Evolutionary conservation across 441 rosid species (phyloP), one percentile per base, ranked within the genome.

Genomic region (Pelargonium australe): DNA sequence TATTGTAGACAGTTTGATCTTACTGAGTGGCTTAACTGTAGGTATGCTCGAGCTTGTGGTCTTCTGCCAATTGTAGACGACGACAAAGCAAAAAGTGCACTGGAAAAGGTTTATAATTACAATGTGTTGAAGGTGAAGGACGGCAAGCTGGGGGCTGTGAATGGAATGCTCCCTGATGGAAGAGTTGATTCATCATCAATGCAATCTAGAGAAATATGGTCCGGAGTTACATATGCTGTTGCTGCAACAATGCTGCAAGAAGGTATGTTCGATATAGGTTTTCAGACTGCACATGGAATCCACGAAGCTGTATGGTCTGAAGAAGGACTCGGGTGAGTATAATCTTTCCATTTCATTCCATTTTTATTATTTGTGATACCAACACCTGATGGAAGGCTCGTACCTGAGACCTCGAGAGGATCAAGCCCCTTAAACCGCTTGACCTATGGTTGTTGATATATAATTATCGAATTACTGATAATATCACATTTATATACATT

Each of bases 231-330:
- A 7, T 93, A 91, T 65, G 93, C 89, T 0, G 80, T 93, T 4
- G 90, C 98, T 76, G 98, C 98, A 16, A 76, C 90, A 17, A 93
- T 93, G 98, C 81, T 93, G 51, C 95, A 91, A 45, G 97, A 91
- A 79, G 94, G 75, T 44, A 47, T 89, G 85, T 34, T 9, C 1
- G 97, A 91, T 9, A 74, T 68, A 81, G 98, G 87, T 31, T 91
- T 93, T 80, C 80, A 81, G 67, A 89, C 98, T 0, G 98, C 97
- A 12, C 73, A 77, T 49, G 98, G 98, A 17, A 65, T 91, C 14
- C 77, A 82, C 47, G 93, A 89, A 73, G 85, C 97, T 68, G 91
- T 80, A 0, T 93, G 98, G 98, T 87, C 97, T 2, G 88, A 86
- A 79, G 17, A 12, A 20, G 98, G 97, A 69, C 87, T 89, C 0